These are phyloP conservation scores for Passalora sequoiae DNA, from an alignment of 2,329 filamentous ascomycete genomes.

Conservation along the genomic window DNA sequence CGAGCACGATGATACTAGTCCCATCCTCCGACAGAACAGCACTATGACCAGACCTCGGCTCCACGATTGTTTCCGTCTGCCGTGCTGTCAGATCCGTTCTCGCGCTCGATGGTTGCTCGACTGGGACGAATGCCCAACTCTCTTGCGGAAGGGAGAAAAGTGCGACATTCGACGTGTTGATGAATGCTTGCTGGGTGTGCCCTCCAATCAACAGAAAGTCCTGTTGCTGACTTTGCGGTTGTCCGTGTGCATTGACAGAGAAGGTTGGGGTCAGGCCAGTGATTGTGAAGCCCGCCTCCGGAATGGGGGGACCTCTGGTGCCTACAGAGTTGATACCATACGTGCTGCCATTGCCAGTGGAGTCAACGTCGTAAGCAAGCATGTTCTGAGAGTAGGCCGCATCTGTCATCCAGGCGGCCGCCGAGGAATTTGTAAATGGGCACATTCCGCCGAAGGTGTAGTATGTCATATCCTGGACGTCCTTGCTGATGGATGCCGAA, in stretches of 20 bases:
- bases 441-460: slow-evolving; percentile 94
- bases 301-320: slow-evolving; percentile 60
- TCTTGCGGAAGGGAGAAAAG: slow-evolving; percentile 82
- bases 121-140: slow-evolving; percentile 74
- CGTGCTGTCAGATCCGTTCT: slow-evolving; percentile 55
- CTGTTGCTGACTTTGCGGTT: slow-evolving; percentile 61
- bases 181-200: slow-evolving; percentile 75
- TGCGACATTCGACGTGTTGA: slow-evolving; percentile 90
- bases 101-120: slow-evolving; percentile 45
- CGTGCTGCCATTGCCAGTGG: slow-evolving; percentile 33
- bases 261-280: slow-evolving; percentile 67
- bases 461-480: slow-evolving; percentile 51
- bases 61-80: slow-evolving; percentile 46
- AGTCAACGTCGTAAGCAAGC: slow-evolving; percentile 57
- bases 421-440: slow-evolving; percentile 45
- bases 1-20: slow-evolving; percentile 68
- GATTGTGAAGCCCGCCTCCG: slow-evolving; percentile 82
- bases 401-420: slow-evolving; percentile 57
- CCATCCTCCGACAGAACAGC: slow-evolving; percentile 77
- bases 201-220: slow-evolving; percentile 80
- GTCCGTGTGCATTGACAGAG: slow-evolving; percentile 58
- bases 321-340: slow-evolving; percentile 47
- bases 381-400: slow-evolving; percentile 78
- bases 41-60: slow-evolving; percentile 84
- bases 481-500: slow-evolving; percentile 54